These are phyloP conservation scores for Aspergillus luchuensis DNA, from an alignment of 2,329 filamentous ascomycete genomes.

Conservation along the genomic window DNA sequence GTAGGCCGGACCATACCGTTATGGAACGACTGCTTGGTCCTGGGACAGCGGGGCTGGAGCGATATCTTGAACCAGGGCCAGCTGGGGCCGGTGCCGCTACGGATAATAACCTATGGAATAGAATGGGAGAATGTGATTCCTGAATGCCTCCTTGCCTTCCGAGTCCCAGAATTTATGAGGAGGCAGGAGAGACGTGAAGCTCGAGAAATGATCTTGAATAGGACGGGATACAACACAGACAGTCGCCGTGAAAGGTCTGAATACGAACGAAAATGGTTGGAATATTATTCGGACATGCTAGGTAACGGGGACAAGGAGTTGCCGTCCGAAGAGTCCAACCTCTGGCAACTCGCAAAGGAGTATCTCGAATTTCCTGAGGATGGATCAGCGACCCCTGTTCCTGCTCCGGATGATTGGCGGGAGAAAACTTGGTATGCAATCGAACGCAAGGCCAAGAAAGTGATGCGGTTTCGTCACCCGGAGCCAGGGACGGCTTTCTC, in stretches of 20 bases:
- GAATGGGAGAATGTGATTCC: conserved; percentile 5
- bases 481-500: conserved; percentile 1
- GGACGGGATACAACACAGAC: too few relatives aligned
- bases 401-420: background rate
- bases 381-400: background rate
- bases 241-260: too few relatives aligned
- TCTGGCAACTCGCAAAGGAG: background rate
- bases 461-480: background rate
- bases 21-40: background rate
- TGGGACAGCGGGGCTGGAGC: background rate
- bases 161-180: too few relatives aligned
- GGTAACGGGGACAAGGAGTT: too few relatives aligned
- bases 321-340: background rate
- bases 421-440: background rate
- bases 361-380: background rate
- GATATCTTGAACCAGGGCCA: background rate
- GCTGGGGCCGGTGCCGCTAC: background rate
- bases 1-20: background rate
- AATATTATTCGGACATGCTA: too few relatives aligned
- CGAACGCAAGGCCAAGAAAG: background rate
- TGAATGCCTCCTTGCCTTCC: background rate
- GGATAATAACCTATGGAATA: background rate
- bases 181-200: too few relatives aligned
- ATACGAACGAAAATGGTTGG: too few relatives aligned
- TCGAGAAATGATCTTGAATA: too few relatives aligned